These are phyloP conservation scores for Effrenium voratum DNA, from an alignment of 73 alveolate genomes.

Conservation along the genomic window DNA sequence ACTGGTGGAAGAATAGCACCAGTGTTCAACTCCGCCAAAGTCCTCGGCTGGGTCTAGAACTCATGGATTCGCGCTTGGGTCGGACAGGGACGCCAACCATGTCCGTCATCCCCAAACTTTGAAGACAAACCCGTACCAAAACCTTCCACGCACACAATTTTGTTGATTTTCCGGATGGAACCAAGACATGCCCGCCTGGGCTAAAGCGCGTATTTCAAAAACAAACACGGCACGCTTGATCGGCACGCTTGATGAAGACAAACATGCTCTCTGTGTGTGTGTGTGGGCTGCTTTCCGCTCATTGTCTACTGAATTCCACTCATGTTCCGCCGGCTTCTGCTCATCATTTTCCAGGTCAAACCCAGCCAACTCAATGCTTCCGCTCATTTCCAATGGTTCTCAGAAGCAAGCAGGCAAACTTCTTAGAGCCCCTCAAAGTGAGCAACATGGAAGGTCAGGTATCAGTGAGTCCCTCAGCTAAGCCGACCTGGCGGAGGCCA, in stretches of 20 bases:
- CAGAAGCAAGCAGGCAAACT: background rate
- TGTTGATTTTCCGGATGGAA: background rate
- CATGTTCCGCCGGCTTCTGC: too few species aligned
- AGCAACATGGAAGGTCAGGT: background rate
- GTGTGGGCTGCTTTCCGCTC: too few species aligned
- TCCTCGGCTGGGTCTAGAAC: background rate
- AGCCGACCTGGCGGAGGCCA: background rate
- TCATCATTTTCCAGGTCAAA: too few species aligned
- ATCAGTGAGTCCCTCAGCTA: background rate
- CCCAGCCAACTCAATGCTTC: too few species aligned
- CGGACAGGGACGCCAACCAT: background rate
- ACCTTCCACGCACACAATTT: background rate
- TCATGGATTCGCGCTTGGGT: background rate
- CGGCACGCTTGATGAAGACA: too few species aligned
- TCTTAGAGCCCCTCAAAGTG: background rate
- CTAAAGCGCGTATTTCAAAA: too few species aligned
- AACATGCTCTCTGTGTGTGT: too few species aligned
- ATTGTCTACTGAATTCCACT: too few species aligned
- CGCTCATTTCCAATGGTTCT: too few species aligned
- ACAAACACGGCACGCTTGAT: too few species aligned
- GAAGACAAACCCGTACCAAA: background rate
- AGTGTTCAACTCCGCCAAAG: slow-evolving; percentile 15
- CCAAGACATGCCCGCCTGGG: background rate
- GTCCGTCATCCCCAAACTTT: background rate
- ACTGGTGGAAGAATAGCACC: slow-evolving; percentile 6